Conservation (phyloP, 192 early-diverging fungal species). For the Dispira simplex region DNA sequence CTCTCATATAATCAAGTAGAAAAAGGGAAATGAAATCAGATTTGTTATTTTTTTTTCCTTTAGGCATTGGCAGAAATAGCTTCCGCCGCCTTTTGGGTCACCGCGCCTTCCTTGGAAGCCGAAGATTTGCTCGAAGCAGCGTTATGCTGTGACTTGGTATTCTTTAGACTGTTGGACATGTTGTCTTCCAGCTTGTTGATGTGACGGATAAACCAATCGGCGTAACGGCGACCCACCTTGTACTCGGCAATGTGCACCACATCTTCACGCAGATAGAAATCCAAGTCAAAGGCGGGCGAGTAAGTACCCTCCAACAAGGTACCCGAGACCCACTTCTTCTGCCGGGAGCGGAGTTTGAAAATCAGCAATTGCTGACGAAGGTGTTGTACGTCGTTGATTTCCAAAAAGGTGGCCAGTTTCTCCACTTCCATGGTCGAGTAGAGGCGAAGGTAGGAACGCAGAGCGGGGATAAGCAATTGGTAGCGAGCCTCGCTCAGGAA, state of each 20-base stretch:
- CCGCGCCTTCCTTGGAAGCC: too few species aligned
- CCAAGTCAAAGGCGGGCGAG: slow-evolving; percentile 65
- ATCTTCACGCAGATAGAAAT: slow-evolving; percentile 88
- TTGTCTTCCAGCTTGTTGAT: slow-evolving; percentile 77
- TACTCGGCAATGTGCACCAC: slow-evolving; percentile 92
- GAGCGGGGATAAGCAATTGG: slow-evolving; percentile 70
- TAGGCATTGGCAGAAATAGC: too few species aligned
- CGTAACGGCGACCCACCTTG: slow-evolving; percentile 83
- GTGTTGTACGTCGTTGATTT: slow-evolving; percentile 58
- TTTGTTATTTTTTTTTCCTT: too few species aligned
- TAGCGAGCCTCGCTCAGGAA: slow-evolving; percentile 76
- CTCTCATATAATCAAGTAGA: too few species aligned
- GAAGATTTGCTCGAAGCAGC: too few species aligned
- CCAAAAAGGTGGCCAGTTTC: slow-evolving; percentile 77
- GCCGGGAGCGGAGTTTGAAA: slow-evolving; percentile 88
- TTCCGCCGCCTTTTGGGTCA: too few species aligned
- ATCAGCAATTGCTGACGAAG: slow-evolving; percentile 76
- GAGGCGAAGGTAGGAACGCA: slow-evolving; percentile 89
- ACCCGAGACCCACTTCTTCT: slow-evolving; percentile 66
- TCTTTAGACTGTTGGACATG: slow-evolving; percentile 9
- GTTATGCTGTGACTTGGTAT: not conserved
- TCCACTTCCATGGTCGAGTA: slow-evolving; percentile 86
- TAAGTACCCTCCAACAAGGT: slow-evolving; percentile 78
- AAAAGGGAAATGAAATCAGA: too few species aligned
- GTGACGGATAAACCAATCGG: slow-evolving; percentile 93